phyloP scores from a whole-genome alignment of 345 rosid genomes.

The Cardamine chenopodiifolia region DNA sequence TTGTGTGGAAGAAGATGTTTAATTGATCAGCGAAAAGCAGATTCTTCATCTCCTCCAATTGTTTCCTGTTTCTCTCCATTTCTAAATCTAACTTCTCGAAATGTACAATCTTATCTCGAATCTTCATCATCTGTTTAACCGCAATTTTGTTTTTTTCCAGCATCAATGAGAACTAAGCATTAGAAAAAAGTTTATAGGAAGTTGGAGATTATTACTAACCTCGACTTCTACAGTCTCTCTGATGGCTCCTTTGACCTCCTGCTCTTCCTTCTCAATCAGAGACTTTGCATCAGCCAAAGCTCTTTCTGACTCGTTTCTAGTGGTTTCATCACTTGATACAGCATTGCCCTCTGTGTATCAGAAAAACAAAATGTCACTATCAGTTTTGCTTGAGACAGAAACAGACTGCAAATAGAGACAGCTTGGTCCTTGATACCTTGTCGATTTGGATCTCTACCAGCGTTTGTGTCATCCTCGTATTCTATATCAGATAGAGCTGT shows the following conservation, averaged over 20 bases:
- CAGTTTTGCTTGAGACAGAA: slow-evolving; percentile 13
- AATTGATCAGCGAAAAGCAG: slow-evolving; percentile 80
- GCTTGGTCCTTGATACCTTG: slow-evolving; percentile 46
- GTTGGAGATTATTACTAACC: slow-evolving; percentile 49
- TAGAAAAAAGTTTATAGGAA: background rate
- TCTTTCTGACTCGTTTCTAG: slow-evolving; percentile 43
- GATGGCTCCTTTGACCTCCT: slow-evolving; percentile 65
- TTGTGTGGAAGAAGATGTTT: slow-evolving; percentile 56
- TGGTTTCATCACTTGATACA: slow-evolving; percentile 48
- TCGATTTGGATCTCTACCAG: slow-evolving; percentile 39
- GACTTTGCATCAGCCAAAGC: slow-evolving; percentile 53
- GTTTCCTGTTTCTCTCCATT: slow-evolving; percentile 86
- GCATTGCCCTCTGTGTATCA: slow-evolving; percentile 52
- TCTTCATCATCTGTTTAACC: slow-evolving; percentile 69
- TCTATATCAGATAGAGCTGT: slow-evolving; percentile 54
- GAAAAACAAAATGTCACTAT: slow-evolving; percentile 8
- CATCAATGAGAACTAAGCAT: slow-evolving; percentile 1
- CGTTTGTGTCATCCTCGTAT: slow-evolving; percentile 43
- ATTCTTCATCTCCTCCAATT: slow-evolving; percentile 74
- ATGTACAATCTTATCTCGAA: slow-evolving; percentile 58
- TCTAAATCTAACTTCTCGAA: slow-evolving; percentile 81
- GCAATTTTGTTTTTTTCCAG: background rate
- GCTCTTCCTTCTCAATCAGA: slow-evolving; percentile 65
- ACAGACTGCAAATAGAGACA: slow-evolving; percentile 7
- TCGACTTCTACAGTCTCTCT: slow-evolving; percentile 58